Evolutionary conservation across 768 basidiomycete genomes (phyloP).

Genomic region (Naganishia friedmannii): DNA sequence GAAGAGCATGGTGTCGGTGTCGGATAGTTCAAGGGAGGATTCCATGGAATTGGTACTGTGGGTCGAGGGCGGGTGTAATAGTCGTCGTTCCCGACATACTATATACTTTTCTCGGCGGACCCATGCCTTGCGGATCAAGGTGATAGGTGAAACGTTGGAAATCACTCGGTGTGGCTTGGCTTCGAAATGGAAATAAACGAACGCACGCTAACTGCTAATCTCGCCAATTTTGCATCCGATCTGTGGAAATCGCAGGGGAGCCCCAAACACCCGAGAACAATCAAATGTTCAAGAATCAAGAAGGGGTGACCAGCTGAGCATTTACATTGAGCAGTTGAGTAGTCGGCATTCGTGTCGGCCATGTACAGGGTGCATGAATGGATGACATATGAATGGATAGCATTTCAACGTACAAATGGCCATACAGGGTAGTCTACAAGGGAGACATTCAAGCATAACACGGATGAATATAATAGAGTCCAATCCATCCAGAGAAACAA

Average conservation of each 20-base stretch:
- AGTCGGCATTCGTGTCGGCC: no score
- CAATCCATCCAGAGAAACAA: not conserved
- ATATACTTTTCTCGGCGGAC: not conserved
- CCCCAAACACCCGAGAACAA: not conserved
- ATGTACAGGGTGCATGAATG: not conserved
- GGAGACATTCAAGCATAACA: no score
- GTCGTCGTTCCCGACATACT: not conserved
- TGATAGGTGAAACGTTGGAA: conserved; percentile 18
- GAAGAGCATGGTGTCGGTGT: conserved; percentile 2
- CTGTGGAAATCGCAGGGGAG: not conserved
- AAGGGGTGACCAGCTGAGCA: no score
- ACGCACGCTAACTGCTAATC: conserved; percentile 7
- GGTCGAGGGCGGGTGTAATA: not conserved
- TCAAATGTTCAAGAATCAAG: no score
- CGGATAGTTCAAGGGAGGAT: not conserved
- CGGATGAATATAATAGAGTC: no score
- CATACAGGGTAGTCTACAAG: not conserved
- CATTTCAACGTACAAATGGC: not conserved
- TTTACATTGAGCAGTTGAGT: no score
- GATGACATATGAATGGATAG: not conserved
- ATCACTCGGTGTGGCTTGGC: conserved; percentile 7
- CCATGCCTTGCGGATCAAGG: not conserved
- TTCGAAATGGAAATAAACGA: conserved; percentile 24
- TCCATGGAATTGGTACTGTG: not conserved
- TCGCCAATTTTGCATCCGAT: conserved; percentile 10